These are phyloP conservation scores for Orbilia quercus DNA, from an alignment of 2,329 filamentous ascomycete species.

Conservation along the genomic window DNA sequence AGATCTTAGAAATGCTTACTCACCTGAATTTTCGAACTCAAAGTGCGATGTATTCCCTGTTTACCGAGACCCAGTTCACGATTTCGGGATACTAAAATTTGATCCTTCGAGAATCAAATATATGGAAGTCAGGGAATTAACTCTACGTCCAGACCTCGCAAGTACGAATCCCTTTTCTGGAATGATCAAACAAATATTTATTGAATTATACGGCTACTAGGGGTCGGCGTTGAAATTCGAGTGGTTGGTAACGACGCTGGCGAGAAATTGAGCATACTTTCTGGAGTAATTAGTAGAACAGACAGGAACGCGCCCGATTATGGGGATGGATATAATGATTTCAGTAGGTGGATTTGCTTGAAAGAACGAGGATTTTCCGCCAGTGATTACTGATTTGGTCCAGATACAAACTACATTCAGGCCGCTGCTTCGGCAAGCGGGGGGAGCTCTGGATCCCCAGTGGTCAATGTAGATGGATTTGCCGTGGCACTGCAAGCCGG, in stretches of 20 bases:
- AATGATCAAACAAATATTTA: conserved; percentile 57
- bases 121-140: conserved; percentile 85
- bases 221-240: conserved; percentile 90
- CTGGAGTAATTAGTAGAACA: conserved; percentile 93
- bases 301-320: conserved; percentile 98
- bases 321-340: conserved; percentile 96
- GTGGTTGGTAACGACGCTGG: conserved; percentile 99
- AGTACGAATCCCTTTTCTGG: conserved; percentile 49
- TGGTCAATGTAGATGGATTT: conserved; percentile 92
- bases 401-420: conserved; percentile 90
- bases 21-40: conserved; percentile 25
- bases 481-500: conserved; percentile 94
- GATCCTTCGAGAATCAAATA: conserved; percentile 97
- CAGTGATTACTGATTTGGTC: conserved; percentile 1
- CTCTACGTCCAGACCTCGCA: conserved; percentile 85
- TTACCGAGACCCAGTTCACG: conserved; percentile 97
- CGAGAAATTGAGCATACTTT: conserved; percentile 97
- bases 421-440: conserved; percentile 96
- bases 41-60: conserved; percentile 95
- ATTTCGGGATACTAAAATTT: conserved; percentile 97
- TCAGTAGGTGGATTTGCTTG: conserved; percentile 71
- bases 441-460: conserved; percentile 96
- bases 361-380: conserved; percentile 3
- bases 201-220: conserved; percentile 50
- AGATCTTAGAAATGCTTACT: conserved; percentile 45